Percentiles rank a stretch among this genome's conserved stretches.
Evolutionary conservation across 257 asterid genomes (phyloP).

Genomic region (Nyctanthes arbortristis): DNA sequence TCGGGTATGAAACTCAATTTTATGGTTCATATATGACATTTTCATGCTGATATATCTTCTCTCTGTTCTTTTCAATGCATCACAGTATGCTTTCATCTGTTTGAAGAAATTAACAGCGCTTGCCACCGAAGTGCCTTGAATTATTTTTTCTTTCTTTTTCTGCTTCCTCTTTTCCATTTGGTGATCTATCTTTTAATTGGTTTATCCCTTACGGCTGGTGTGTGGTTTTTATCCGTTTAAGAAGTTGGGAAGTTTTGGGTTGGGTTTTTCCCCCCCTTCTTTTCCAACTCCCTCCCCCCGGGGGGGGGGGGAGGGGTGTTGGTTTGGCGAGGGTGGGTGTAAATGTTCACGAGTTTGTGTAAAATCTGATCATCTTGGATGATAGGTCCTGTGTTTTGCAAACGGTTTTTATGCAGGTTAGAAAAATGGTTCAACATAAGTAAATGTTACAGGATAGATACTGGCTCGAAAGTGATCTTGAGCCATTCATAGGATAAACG

Average conservation of each 20-base stretch:
- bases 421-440: too few species aligned
- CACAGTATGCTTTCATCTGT: background rate
- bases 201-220: background rate
- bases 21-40: conserved; percentile 14
- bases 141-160: background rate
- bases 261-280: too few species aligned
- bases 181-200: background rate
- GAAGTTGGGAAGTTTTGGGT: too few species aligned
- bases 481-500: too few species aligned
- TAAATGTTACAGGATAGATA: too few species aligned
- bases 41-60: background rate
- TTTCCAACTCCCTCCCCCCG: too few species aligned
- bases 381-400: background rate
- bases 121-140: background rate
- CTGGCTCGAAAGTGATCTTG: conserved; percentile 7
- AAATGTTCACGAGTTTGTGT: conserved; percentile 14
- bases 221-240: background rate
- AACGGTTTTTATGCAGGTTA: too few species aligned
- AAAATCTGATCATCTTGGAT: conserved; percentile 1
- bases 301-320: conserved; percentile 1
- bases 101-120: background rate
- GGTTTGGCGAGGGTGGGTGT: too few species aligned
- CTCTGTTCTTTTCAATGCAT: background rate
- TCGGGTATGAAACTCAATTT: conserved; percentile 59
- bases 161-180: background rate